Evolutionary conservation across 768 basidiomycete species (phyloP).

Genomic region (Termitomyces sp.): DNA sequence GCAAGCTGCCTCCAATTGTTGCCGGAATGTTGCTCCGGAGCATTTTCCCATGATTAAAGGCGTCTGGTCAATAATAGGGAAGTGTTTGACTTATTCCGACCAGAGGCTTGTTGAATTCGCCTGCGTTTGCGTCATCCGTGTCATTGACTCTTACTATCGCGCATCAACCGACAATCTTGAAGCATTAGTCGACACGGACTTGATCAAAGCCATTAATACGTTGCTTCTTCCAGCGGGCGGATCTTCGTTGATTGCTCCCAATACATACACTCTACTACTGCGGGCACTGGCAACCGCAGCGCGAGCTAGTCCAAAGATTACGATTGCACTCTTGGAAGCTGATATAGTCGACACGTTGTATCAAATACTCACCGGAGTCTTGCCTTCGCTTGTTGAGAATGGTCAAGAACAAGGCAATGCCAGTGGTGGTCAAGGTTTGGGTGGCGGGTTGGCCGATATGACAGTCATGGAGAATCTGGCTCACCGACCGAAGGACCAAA

Average conservation of each 20-base stretch:
- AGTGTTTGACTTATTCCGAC: slow-evolving; percentile 88
- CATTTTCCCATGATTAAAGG: slow-evolving; percentile 85
- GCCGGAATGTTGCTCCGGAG: slow-evolving; percentile 85
- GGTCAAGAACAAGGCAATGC: slow-evolving; percentile 60
- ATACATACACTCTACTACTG: slow-evolving; percentile 85
- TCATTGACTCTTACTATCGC: slow-evolving; percentile 89
- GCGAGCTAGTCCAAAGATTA: slow-evolving; percentile 82
- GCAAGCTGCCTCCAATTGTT: slow-evolving; percentile 96
- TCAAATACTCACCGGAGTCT: slow-evolving; percentile 91
- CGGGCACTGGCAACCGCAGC: slow-evolving; percentile 87
- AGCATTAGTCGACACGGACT: slow-evolving; percentile 70
- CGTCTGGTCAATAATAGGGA: slow-evolving; percentile 90
- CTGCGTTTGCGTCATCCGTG: slow-evolving; percentile 89
- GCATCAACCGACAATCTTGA: slow-evolving; percentile 84
- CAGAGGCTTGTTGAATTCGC: slow-evolving; percentile 97
- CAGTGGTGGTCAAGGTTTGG: slow-evolving; percentile 67
- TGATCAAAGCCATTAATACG: slow-evolving; percentile 79
- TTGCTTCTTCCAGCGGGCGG: slow-evolving; percentile 83
- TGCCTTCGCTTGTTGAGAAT: slow-evolving; percentile 58
- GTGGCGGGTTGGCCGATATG: slow-evolving; percentile 92
- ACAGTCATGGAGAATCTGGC: slow-evolving; percentile 97
- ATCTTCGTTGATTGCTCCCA: slow-evolving; percentile 78
- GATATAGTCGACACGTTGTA: slow-evolving; percentile 91
- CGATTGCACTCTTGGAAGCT: slow-evolving; percentile 82
- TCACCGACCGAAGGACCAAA: slow-evolving; percentile 94